Base-by-base conservation (phyloP, 495 filamentous ascomycete species). In the Recurvomyces mirabilis region DNA sequence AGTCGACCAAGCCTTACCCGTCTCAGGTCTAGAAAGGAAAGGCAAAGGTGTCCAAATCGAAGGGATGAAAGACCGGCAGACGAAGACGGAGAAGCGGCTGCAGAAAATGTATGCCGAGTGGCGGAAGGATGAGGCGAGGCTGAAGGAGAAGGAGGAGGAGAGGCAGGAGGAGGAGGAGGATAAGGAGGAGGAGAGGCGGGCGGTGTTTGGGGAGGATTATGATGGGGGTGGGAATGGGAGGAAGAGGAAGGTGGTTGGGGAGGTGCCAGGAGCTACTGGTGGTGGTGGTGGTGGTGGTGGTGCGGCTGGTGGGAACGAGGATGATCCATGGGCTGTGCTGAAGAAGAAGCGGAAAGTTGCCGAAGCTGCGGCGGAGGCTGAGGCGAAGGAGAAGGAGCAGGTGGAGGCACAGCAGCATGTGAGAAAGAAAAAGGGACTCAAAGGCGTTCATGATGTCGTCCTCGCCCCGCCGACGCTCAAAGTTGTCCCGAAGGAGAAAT, bases 271-370 rank as follows among this genome's bases (percentile, higher is more conserved):
- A n/a, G n/a, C n/a, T n/a, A n/a, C n/a, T n/a, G n/a, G n/a, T n/a
- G n/a, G n/a, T n/a, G n/a, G n/a, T n/a, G n/a, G n/a, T n/a, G n/a
- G n/a, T n/a, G n/a, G n/a, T n/a, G 21, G 52, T 44, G 66, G 54
- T 3, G 65, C 60, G 37, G 57, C 54, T 11, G 63, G 54, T 28
- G 67, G 68, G 46, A 67, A 72, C 24, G 71, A 79, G 18, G 73
- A 75, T 15, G 89, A 95, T 67, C 85, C 86, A 9, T 98, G 89
- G 88, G 78, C 72, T 39, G 75, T 72, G 47, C 61, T 96, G 38
- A 74, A 68, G 54, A 68, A 63, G 58, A 74, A 69, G 50, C 42
- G 60, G n/a, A 55, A 52, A 10, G 41, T 58, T 33, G 51, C 57
- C 26, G 26, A 29, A n/a, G 26, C 26, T n/a, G 26, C 26, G 7